Evolutionary conservation across 176 grass and related monocot species (phyloP).

Genomic region (Echinochloa phyllopogon): DNA sequence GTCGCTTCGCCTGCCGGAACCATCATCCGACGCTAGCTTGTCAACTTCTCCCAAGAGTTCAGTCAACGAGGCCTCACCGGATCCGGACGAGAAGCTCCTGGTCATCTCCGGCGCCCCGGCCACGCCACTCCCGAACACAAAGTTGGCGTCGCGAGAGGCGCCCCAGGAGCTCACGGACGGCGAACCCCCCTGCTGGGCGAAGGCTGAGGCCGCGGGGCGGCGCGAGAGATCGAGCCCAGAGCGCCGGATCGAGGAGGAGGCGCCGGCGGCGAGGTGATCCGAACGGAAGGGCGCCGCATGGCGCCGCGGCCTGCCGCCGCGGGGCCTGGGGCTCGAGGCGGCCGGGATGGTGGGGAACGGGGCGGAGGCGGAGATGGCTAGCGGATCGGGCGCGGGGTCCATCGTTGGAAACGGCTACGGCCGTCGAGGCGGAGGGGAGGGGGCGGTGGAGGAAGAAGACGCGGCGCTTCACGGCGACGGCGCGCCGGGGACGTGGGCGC

Average conservation of each 20-base stretch:
- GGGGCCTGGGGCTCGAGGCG: constrained; percentile 35
- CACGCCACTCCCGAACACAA: constrained; percentile 47
- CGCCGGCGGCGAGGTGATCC: constrained; percentile 39
- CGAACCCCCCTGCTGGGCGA: constrained; percentile 16
- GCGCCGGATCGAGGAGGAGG: constrained; percentile 15
- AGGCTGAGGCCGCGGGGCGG: constrained; percentile 31
- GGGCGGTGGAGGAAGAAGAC: neutral
- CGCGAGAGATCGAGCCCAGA: constrained; percentile 18
- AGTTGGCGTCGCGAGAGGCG: constrained; percentile 18
- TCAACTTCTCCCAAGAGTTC: neutral
- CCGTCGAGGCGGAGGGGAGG: neutral
- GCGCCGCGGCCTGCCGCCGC: constrained; percentile 38
- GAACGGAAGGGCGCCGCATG: constrained; percentile 45
- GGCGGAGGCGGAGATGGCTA: constrained; percentile 31
- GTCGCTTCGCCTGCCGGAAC: constrained; percentile 15
- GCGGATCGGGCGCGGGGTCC: constrained; percentile 49
- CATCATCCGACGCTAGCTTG: constrained; percentile 13
- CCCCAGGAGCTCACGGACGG: constrained; percentile 30
- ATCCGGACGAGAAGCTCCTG: constrained; percentile 45
- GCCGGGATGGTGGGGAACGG: constrained; percentile 62
- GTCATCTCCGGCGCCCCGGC: constrained; percentile 29
- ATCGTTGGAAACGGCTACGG: neutral
- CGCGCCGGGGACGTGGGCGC: constrained; percentile 34
- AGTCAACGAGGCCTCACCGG: constrained; percentile 7
- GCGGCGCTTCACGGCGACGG: constrained; percentile 26